Base-by-base conservation (phyloP, 805 yeast species). In the Wickerhamiella vanderwaltii region DNA sequence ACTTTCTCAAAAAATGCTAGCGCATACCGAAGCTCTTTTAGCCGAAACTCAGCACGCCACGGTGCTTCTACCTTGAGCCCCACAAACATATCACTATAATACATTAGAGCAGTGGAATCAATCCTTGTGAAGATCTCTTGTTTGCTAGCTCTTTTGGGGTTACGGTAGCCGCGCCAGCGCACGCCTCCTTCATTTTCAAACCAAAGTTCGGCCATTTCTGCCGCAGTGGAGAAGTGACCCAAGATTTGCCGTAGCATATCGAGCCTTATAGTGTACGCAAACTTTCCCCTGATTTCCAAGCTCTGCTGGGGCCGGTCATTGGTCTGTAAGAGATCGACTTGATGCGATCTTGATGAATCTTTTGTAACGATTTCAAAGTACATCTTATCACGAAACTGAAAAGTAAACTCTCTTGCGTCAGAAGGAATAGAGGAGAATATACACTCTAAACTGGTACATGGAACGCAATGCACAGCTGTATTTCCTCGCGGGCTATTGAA, bases 21-120 rank as follows among this genome's bases (percentile, higher is more conserved):
- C 43, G 50, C 35, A n/a, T 42, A 32, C 6, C 52, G 32, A 34
- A 51, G 45, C 42, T 51, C 54, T 30, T 41, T 44, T 28, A 49
- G 43, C 44, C 47, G 47, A 20, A 47, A 36, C 19, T 43, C 51
- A 6, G 49, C 40, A 30, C 46, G 45, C 38, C 51, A 47, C 11
- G 53, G 48, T 11, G 48, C 39, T 23, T n/a, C 40, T 13, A 43
- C 48, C 11, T 45, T 33, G 9, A 51, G 29, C 26, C 45, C 50
- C 23, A 13, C 31, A 38, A 49, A 50, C 40, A 37, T 37, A n/a
- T 41, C 33, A 7, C 42, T 45, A 23, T 45, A 44, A 22, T 43
- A 45, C 32, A 51, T 40, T 7, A 43, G 43, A 15, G 50, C 43
- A n/a, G 39, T 41, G 4, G 53, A 48, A 19, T 46, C 48, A 15